Evolutionary conservation across 2,329 filamentous ascomycete genomes (phyloP).

Genomic region (Aschersonia sp.): DNA sequence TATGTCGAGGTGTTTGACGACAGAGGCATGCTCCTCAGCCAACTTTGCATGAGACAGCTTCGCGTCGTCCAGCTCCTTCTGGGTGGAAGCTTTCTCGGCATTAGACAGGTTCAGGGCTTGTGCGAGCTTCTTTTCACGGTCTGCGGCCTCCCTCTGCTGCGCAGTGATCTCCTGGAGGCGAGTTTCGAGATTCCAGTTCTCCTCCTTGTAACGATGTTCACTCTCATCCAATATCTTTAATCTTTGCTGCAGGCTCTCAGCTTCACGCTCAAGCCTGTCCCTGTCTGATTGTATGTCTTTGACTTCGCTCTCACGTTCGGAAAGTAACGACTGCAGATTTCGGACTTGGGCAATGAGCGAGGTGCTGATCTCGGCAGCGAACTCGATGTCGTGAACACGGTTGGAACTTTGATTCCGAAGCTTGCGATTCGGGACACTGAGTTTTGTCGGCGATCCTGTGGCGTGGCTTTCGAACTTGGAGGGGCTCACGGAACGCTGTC

Average conservation of each 20-base stretch:
- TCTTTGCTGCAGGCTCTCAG: constrained; percentile 64
- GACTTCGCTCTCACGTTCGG: constrained; percentile 77
- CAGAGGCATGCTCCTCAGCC: constrained; percentile 62
- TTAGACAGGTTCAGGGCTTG: constrained; percentile 56
- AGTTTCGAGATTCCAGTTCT: constrained; percentile 95
- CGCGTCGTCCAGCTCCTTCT: constrained; percentile 84
- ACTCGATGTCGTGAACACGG: constrained; percentile 89
- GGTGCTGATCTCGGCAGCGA: constrained; percentile 95
- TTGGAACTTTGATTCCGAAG: constrained; percentile 80
- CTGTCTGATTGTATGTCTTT: constrained; percentile 63
- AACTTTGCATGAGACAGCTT: constrained; percentile 68
- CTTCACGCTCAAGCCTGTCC: constrained; percentile 68
- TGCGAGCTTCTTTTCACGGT: constrained; percentile 70
- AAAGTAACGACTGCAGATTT: constrained; percentile 70
- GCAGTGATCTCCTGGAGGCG: constrained; percentile 73
- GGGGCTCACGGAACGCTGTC: constrained; percentile 54
- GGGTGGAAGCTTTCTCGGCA: constrained; percentile 60
- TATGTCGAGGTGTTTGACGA: constrained; percentile 73
- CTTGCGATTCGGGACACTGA: constrained; percentile 74
- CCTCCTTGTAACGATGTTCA: constrained; percentile 92
- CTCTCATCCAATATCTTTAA: constrained; percentile 79
- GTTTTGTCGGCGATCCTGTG: constrained; percentile 75
- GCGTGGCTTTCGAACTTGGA: constrained; percentile 75
- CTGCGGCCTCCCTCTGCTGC: constrained; percentile 58
- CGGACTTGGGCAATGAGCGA: constrained; percentile 89